Conservation (phyloP, 495 filamentous ascomycete genomes). For the Penicillium nucicola region DNA sequence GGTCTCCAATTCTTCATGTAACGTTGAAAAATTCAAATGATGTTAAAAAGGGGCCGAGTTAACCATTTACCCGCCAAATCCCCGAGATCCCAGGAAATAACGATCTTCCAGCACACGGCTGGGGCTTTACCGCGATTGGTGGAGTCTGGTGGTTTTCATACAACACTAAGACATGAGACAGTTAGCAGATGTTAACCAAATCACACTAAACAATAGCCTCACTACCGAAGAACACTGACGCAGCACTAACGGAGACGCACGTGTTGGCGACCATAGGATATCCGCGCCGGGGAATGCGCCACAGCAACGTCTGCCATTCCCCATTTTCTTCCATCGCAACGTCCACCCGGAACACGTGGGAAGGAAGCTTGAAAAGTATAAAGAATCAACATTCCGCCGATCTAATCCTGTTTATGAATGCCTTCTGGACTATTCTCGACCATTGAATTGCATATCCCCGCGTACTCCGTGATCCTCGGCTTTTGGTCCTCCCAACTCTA, state of each 20-base stretch:
- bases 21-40: no score
- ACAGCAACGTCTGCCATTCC: no score
- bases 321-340: background rate
- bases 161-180: no score
- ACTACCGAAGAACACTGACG: no score
- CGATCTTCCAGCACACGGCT: background rate
- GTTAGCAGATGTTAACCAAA: no score
- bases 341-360: background rate
- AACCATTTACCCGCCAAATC: background rate
- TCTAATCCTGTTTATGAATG: background rate
- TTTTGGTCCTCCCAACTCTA: slow-evolving; percentile 2
- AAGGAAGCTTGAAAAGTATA: slow-evolving; percentile 5
- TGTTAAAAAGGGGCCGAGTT: slow-evolving; percentile 7
- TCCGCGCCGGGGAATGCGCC: no score
- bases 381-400: slow-evolving; percentile 11
- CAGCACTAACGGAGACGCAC: background rate
- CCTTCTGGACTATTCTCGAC: background rate
- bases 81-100: slow-evolving; percentile 1
- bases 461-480: background rate
- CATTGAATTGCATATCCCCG: background rate
- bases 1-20: no score
- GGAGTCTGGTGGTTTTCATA: no score
- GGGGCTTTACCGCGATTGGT: background rate
- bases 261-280: slow-evolving; percentile 12
- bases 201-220: no score